Conservation (phyloP, 495 filamentous ascomycete species). For the Achaetomiella virescens region DNA sequence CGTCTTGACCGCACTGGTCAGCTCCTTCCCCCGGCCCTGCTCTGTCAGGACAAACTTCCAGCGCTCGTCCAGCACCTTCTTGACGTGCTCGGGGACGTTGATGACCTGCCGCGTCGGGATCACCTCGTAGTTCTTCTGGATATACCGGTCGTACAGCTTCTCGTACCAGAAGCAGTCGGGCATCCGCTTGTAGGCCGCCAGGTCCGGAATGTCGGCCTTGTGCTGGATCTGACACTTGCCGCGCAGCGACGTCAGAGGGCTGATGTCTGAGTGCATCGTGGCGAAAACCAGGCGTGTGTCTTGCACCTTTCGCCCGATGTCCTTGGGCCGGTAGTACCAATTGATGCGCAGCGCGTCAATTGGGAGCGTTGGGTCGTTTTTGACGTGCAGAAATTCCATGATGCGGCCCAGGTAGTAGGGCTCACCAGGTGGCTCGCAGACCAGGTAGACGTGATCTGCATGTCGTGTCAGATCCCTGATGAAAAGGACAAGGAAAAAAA, state of each 20-base stretch:
- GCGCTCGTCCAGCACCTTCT: constrained; percentile 86
- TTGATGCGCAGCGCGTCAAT: constrained; percentile 90
- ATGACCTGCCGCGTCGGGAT: constrained; percentile 88
- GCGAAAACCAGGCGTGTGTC: constrained; percentile 87
- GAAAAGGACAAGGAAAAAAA: constrained; percentile 7
- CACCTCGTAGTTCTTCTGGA: constrained; percentile 94
- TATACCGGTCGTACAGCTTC: constrained; percentile 96
- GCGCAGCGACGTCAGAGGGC: constrained; percentile 82
- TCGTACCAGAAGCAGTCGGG: constrained; percentile 94
- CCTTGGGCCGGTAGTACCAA: constrained; percentile 96
- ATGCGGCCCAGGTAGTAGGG: constrained; percentile 96
- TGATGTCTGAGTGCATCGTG: constrained; percentile 97
- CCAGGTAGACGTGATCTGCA: constrained; percentile 91
- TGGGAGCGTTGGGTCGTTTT: constrained; percentile 62
- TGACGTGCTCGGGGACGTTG: constrained; percentile 90
- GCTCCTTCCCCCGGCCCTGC: constrained; percentile 82
- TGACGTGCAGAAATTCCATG: constrained; percentile 90
- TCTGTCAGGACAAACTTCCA: constrained; percentile 96
- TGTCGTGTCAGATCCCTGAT: constrained; percentile 24
- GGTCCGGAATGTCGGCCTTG: constrained; percentile 72
- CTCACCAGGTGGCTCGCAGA: constrained; percentile 96
- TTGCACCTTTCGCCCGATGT: constrained; percentile 84
- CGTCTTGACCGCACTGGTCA: constrained; percentile 91
- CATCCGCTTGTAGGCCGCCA: constrained; percentile 75
- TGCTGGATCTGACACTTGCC: constrained; percentile 89